Percentiles rank a stretch among this genome's conserved stretches.
phyloP scores from a whole-genome alignment of 2,329 filamentous ascomycete species.

The Penicillium expansum region DNA sequence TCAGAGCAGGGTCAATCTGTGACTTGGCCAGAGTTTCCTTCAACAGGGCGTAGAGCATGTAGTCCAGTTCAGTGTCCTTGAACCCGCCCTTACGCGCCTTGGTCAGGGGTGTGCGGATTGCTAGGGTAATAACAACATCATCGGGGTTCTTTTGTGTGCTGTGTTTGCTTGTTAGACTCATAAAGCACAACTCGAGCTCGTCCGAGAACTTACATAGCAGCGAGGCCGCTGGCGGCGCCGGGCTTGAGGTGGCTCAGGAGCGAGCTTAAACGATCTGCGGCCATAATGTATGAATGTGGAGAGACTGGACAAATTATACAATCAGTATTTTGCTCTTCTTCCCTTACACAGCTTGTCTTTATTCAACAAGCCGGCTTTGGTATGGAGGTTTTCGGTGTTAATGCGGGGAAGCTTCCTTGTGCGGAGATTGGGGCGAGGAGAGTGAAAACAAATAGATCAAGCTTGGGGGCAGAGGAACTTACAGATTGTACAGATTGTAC shows the following conservation, averaged over 20 bases:
- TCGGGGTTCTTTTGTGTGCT: constrained; percentile 92
- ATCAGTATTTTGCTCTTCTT: neutral
- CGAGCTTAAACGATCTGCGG: constrained; percentile 78
- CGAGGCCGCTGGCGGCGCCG: constrained; percentile 67
- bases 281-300: constrained; percentile 54
- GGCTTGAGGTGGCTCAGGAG: constrained; percentile 77
- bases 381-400: constrained; percentile 6
- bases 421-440: neutral
- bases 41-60: constrained; percentile 76
- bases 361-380: neutral
- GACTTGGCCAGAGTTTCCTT: constrained; percentile 71
- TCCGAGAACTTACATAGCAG: constrained; percentile 66
- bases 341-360: neutral
- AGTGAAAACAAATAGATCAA: neutral
- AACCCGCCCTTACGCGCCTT: constrained; percentile 91
- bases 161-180: constrained; percentile 16
- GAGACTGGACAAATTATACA: neutral
- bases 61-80: constrained; percentile 91
- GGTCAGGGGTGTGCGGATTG: constrained; percentile 80
- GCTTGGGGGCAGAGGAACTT: constrained; percentile 4
- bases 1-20: constrained; percentile 72
- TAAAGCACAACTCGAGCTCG: constrained; percentile 1
- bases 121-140: constrained; percentile 93
- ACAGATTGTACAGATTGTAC: constrained; percentile 16
- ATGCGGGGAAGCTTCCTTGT: constrained; percentile 24